These are phyloP conservation scores for Euphorbia corollata DNA, from an alignment of 441 rosid species.

Conservation along the genomic window DNA sequence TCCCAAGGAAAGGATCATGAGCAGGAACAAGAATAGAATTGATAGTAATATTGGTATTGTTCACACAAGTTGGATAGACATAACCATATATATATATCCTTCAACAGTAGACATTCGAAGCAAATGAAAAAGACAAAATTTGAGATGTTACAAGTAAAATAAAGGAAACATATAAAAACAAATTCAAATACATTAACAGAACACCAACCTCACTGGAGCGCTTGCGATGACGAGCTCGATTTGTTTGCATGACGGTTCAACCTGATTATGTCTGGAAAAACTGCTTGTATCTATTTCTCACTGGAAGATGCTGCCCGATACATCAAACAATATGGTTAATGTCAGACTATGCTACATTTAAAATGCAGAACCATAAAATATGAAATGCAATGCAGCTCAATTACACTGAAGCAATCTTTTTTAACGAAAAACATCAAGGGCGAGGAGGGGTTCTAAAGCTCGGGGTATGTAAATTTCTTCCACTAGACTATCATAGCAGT, in stretches of 20 bases:
- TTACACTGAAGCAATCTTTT: background rate
- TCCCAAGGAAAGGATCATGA: background rate
- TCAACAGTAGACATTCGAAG: background rate
- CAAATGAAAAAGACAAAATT: background rate
- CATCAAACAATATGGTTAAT: slow-evolving; percentile 4
- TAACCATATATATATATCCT: background rate
- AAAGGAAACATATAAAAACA: background rate
- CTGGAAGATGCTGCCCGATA: slow-evolving; percentile 15
- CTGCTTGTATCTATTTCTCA: slow-evolving; percentile 4
- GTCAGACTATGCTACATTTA: background rate
- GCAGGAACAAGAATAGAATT: background rate
- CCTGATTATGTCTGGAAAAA: slow-evolving; percentile 14
- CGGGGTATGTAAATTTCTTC: background rate
- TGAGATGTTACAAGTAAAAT: background rate
- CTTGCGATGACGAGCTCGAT: slow-evolving; percentile 59
- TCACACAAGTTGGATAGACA: background rate
- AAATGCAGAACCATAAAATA: background rate
- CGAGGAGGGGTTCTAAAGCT: background rate
- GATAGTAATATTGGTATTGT: background rate
- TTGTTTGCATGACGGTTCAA: slow-evolving; percentile 22
- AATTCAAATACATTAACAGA: background rate
- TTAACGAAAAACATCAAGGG: background rate
- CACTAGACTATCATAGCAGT: background rate
- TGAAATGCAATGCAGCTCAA: background rate
- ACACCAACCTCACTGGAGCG: slow-evolving; percentile 57